Base-by-base conservation (phyloP, 2,329 filamentous ascomycete genomes). In the Venturia carpophila region DNA sequence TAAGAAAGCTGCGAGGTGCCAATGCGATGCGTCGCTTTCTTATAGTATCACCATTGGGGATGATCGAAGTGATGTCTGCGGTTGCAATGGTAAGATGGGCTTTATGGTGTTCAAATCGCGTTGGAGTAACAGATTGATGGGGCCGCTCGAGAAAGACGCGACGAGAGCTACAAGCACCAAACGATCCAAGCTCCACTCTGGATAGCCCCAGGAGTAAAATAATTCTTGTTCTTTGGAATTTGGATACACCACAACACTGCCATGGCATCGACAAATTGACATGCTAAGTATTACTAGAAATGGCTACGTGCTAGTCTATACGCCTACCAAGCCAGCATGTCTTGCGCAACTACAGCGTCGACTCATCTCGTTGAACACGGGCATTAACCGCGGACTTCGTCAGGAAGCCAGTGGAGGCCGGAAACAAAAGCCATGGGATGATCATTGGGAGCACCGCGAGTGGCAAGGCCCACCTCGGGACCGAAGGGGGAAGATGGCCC, bases 401-500 rank as follows among this genome's bases (percentile, higher is more conserved):
- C 39, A 45, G 13, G 60, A 39, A 13, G 37, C 42, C 7, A 30
- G 34, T 42, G 60, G 27, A 42, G 60, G 37, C 37, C 21, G 60
- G 1, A 61, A 15, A 61, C 37, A 62, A 37, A 62, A n/a, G 60
- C 39, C 60, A 34, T 62, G 60, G 60, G 60, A 62, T 37, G 24
- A 43, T 13, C 24, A 24, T n/a, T 58, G 42, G 42, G 42, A 45
- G n/a, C n/a, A 21, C n/a, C 45, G n/a, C 6, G 45, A 34, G 6
- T 34, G 30, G n/a, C 5, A 49, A 49, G 47, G 24, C 2, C 47
- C 47, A 27, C 13, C 11, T 52, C 47, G 21, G 3, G 10, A 1
- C 4, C 47, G 10, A 5, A 15, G 13, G 13, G 47, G 21, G 24
- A 21, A 56, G n/a, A 15, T n/a, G 9, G 47, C 21, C 1, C 47